A percentile compares a stretch with the other conserved stretches of the same genome.
Evolutionary conservation across 495 filamentous ascomycete species (phyloP).

Genomic region (Aspergillus biplanus): DNA sequence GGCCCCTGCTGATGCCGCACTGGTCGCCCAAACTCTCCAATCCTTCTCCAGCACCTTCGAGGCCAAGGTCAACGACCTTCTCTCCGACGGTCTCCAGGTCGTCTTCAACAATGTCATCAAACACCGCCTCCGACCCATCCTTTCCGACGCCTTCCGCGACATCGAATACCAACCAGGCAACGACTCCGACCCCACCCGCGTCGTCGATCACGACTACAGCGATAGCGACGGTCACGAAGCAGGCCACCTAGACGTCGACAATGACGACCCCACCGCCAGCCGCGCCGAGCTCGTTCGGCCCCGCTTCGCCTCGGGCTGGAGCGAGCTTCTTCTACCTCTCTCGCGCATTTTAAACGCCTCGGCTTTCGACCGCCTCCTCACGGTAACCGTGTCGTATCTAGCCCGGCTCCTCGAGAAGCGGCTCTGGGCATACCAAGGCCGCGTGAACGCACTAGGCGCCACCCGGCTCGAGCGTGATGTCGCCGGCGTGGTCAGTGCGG

Average conservation of each 20-base stretch:
- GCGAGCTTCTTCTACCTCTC: conserved; percentile 78
- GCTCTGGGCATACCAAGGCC: conserved; percentile 80
- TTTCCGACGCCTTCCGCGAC: conserved; percentile 88
- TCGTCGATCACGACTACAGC: conserved; percentile 21
- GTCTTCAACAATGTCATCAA: conserved; percentile 89
- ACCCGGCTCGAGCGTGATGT: conserved; percentile 89
- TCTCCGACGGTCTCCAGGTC: conserved; percentile 78
- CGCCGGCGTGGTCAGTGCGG: conserved; percentile 72
- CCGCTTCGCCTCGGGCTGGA: conserved; percentile 81
- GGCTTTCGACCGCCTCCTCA: conserved; percentile 71
- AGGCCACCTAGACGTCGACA: conserved; percentile 51
- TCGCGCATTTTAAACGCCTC: conserved; percentile 79
- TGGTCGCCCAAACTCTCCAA: conserved; percentile 67
- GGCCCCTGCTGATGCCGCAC: conserved; percentile 69
- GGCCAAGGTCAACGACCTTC: conserved; percentile 76
- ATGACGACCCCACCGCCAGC: conserved; percentile 27
- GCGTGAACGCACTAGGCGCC: conserved; percentile 81
- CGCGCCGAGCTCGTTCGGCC: conserved; percentile 61
- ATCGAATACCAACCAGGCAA: conserved; percentile 69
- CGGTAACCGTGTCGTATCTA: conserved; percentile 72
- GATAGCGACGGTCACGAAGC: conserved; percentile 1
- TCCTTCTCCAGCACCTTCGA: conserved; percentile 72
- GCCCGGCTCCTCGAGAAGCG: conserved; percentile 83
- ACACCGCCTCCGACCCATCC: conserved; percentile 78
- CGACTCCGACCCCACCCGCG: conserved; percentile 21